phyloP scores from a whole-genome alignment of 169 alveolate species.

The Cryptosporidium xiaoi region DNA sequence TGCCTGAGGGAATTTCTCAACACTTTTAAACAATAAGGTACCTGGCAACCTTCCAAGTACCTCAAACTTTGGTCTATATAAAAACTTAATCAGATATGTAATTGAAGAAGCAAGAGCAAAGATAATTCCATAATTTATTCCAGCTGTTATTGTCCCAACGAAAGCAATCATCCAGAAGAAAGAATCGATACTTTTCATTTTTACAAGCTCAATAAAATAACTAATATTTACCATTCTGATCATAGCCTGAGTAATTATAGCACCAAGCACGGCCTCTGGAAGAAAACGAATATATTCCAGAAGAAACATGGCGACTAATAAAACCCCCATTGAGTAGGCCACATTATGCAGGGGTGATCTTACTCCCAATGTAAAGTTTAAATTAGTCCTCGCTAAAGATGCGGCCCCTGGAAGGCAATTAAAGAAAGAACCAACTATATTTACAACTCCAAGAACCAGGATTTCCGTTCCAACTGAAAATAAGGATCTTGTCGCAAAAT shows the following conservation, averaged over 20 bases:
- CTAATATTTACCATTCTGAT: constrained; percentile 31
- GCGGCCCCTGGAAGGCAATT: constrained; percentile 72
- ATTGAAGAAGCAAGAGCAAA: constrained; percentile 29
- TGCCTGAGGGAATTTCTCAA: constrained; percentile 65
- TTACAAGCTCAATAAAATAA: constrained; percentile 16
- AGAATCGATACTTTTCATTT: constrained; percentile 51
- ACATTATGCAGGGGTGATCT: constrained; percentile 59
- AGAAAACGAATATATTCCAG: constrained; percentile 43
- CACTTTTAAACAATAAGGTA: constrained; percentile 50
- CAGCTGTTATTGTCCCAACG: constrained; percentile 47
- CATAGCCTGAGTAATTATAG: constrained; percentile 64
- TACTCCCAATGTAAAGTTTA: constrained; percentile 35
- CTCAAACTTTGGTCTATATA: constrained; percentile 51
- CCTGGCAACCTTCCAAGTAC: constrained; percentile 61
- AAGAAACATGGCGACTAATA: constrained; percentile 46
- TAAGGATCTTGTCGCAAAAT: constrained; percentile 28
- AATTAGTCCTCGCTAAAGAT: constrained; percentile 58
- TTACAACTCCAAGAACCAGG: constrained; percentile 38
- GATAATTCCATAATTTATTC: constrained; percentile 53
- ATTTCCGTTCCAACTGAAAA: constrained; percentile 60
- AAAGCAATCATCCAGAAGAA: constrained; percentile 58
- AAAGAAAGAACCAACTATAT: constrained; percentile 62
- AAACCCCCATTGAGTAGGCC: constrained; percentile 58
- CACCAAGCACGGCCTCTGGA: constrained; percentile 68
- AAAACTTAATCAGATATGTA: constrained; percentile 30